Evolutionary conservation across 441 rosid genomes (phyloP).

Genomic region (Capsella rubella): DNA sequence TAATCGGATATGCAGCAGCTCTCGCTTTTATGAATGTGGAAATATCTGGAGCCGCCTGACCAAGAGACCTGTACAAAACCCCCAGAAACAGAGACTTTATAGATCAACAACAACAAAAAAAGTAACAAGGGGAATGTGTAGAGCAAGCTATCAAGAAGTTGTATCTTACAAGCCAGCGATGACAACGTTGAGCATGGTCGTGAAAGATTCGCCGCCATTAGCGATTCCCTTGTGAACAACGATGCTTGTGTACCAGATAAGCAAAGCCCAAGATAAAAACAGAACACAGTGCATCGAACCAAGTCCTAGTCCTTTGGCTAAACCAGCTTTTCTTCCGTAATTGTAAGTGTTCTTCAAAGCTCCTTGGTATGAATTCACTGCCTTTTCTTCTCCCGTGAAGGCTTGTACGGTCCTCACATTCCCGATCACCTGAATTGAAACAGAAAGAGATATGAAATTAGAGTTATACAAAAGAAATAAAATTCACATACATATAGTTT

Average conservation of each 20-base stretch:
- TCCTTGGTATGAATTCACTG: slow-evolving; percentile 67
- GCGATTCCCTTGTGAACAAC: slow-evolving; percentile 92
- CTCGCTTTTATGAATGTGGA: slow-evolving; percentile 77
- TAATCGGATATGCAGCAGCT: slow-evolving; percentile 89
- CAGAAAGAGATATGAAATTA: neutral
- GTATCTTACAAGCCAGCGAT: slow-evolving; percentile 80
- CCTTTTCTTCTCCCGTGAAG: slow-evolving; percentile 89
- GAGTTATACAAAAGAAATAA: neutral
- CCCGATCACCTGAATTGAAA: slow-evolving; percentile 68
- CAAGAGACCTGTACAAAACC: slow-evolving; percentile 64
- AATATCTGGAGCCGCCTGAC: slow-evolving; percentile 87
- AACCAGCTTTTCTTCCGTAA: slow-evolving; percentile 86
- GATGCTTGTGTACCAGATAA: slow-evolving; percentile 87
- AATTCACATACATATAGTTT: neutral
- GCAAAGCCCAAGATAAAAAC: slow-evolving; percentile 90
- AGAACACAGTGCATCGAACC: slow-evolving; percentile 80
- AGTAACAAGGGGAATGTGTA: neutral
- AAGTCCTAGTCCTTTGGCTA: slow-evolving; percentile 86
- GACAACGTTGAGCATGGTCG: slow-evolving; percentile 97
- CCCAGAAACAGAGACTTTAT: neutral
- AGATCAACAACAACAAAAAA: neutral
- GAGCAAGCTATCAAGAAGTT: neutral
- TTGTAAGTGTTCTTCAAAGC: slow-evolving; percentile 72
- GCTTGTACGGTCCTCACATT: slow-evolving; percentile 94
- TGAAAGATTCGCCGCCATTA: slow-evolving; percentile 92